Evolutionary conservation across 2,329 filamentous ascomycete genomes (phyloP).

Genomic region (Botrytis aclada): DNA sequence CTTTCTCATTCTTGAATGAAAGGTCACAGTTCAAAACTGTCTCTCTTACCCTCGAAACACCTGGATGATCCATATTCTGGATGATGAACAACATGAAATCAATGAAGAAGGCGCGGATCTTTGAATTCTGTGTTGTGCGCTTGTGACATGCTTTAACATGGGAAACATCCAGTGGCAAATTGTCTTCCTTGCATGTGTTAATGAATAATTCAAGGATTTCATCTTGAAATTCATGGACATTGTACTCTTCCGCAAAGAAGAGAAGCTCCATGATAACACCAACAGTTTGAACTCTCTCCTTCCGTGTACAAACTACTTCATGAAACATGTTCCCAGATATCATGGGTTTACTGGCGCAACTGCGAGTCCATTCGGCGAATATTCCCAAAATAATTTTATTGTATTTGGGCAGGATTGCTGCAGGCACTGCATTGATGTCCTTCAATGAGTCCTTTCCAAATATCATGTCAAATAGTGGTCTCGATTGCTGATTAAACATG

Average conservation of each 20-base stretch:
- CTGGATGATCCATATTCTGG: not conserved
- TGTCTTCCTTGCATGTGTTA: not conserved
- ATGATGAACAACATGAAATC: not conserved
- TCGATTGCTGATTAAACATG: accelerated
- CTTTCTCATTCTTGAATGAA: no score
- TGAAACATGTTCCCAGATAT: not conserved
- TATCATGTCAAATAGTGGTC: not conserved
- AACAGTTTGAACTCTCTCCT: not conserved
- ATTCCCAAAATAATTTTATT: not conserved
- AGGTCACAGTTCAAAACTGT: not conserved
- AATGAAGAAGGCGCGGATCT: not conserved
- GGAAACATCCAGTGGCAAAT: not conserved
- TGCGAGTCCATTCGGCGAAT: not conserved
- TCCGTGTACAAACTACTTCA: not conserved
- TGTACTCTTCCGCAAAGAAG: not conserved
- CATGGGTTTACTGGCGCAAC: not conserved
- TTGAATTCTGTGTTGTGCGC: not conserved
- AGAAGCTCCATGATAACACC: not conserved
- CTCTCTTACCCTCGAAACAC: not conserved
- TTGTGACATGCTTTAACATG: not conserved
- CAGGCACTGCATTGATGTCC: not conserved
- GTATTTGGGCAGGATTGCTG: not conserved
- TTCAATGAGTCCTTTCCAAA: not conserved
- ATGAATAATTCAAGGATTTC: not conserved
- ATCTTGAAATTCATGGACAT: not conserved